phyloP scores from a whole-genome alignment of 192 early-diverging fungal species.

The Obelidium mucronatum region DNA sequence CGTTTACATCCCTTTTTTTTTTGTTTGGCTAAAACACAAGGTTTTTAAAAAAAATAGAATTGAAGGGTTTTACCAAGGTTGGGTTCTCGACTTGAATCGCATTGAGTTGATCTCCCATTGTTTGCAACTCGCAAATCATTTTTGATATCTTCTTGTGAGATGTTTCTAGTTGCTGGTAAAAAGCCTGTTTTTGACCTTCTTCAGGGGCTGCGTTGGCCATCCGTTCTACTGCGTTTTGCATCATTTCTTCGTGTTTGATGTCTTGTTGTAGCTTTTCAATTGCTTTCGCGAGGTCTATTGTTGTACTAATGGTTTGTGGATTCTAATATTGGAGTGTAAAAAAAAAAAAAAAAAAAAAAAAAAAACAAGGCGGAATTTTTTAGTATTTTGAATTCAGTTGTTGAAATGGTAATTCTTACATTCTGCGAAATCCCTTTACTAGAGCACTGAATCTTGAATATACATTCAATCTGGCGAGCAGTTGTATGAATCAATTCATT shows the following conservation, averaged over 20 bases:
- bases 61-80: constrained; percentile 12
- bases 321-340: constrained; percentile 10
- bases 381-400: no score
- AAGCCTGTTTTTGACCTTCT: constrained; percentile 42
- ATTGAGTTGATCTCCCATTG: not conserved
- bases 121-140: constrained; percentile 43
- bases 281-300: constrained; percentile 26
- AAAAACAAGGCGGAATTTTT: constrained; percentile 27
- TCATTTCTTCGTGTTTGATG: constrained; percentile 57
- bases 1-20: no score
- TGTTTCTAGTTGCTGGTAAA: constrained; percentile 48
- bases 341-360: no score
- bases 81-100: not conserved
- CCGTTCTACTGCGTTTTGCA: constrained; percentile 49
- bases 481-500: constrained; percentile 63
- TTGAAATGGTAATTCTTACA: no score
- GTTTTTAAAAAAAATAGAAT: not conserved
- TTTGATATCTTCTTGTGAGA: constrained; percentile 36
- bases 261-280: constrained; percentile 49
- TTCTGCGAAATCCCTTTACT: no score
- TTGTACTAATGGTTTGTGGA: not conserved
- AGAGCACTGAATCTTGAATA: constrained; percentile 67
- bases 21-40: no score
- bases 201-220: constrained; percentile 45
- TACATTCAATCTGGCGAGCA: constrained; percentile 57